Evolutionary conservation across 306 rosid species (phyloP).

Genomic region (Aeschynomene evenia): DNA sequence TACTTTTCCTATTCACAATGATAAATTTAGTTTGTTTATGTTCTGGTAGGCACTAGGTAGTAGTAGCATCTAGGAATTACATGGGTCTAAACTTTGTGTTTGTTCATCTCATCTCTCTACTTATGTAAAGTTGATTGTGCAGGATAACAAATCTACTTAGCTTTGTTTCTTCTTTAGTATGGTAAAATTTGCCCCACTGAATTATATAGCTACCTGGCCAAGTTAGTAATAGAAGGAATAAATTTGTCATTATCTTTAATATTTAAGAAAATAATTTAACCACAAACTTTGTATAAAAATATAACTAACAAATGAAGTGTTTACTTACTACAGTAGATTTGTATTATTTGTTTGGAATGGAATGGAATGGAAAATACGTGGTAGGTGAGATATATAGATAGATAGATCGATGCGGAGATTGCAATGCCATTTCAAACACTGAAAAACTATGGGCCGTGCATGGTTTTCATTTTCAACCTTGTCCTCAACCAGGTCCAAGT

Average conservation of each 20-base stretch:
- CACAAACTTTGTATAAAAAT: too few relatives aligned
- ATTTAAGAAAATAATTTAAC: neutral
- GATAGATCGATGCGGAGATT: neutral
- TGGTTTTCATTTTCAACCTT: neutral
- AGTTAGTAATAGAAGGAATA: neutral
- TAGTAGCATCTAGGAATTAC: constrained; percentile 30
- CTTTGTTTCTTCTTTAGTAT: neutral
- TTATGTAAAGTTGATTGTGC: constrained; percentile 21
- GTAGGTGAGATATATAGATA: neutral
- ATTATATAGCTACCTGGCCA: neutral
- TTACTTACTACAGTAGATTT: neutral
- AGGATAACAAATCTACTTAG: neutral
- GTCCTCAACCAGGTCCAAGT: neutral
- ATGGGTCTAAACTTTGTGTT: constrained; percentile 25
- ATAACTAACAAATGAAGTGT: neutral
- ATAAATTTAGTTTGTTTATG: constrained; percentile 28
- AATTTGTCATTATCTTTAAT: neutral
- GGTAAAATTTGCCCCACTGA: neutral
- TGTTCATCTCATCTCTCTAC: constrained; percentile 2
- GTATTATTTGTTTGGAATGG: neutral
- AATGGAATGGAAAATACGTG: neutral
- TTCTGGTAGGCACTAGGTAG: constrained; percentile 46
- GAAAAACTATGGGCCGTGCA: neutral
- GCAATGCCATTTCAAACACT: neutral
- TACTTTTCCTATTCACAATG: neutral